Evolutionary conservation across 2,329 filamentous ascomycete species (phyloP).

Genomic region (Sporothrix pseudoabietina): DNA sequence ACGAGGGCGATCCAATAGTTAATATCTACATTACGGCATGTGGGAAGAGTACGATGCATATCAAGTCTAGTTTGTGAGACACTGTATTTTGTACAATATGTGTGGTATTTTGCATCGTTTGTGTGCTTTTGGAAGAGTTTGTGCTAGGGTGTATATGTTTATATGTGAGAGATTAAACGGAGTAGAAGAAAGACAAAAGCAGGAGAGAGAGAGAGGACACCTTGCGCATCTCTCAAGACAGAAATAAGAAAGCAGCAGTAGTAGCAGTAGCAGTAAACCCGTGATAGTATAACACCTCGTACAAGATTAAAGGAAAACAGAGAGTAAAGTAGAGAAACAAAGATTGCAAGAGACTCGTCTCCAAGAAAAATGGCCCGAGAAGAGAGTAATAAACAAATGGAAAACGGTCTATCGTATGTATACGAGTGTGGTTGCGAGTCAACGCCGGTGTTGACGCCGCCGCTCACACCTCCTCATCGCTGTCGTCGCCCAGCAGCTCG

Average conservation of each 20-base stretch:
- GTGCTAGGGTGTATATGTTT: background rate
- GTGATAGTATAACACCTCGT: background rate
- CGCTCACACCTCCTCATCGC: slow-evolving; percentile 76
- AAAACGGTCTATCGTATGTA: background rate
- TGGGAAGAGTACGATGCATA: background rate
- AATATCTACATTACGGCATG: background rate
- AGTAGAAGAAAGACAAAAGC: background rate
- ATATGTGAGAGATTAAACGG: background rate
- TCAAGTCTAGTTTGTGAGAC: background rate
- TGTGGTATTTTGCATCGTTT: background rate
- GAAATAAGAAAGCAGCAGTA: slow-evolving; percentile 11
- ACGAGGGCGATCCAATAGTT: background rate
- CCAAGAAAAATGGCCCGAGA: slow-evolving; percentile 9
- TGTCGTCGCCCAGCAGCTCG: slow-evolving; percentile 88
- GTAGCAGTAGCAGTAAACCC: background rate
- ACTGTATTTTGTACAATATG: background rate
- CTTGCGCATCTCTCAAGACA: slow-evolving; percentile 3
- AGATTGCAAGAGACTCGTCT: background rate
- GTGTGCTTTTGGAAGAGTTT: slow-evolving; percentile 1
- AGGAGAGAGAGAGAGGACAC: background rate
- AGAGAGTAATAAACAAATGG: background rate
- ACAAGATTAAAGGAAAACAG: background rate
- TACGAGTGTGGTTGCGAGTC: background rate
- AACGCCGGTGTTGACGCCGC: no score
- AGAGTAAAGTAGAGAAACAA: background rate